phyloP scores from a whole-genome alignment of 2,329 filamentous ascomycete species.

The Calonectria honghensis region DNA sequence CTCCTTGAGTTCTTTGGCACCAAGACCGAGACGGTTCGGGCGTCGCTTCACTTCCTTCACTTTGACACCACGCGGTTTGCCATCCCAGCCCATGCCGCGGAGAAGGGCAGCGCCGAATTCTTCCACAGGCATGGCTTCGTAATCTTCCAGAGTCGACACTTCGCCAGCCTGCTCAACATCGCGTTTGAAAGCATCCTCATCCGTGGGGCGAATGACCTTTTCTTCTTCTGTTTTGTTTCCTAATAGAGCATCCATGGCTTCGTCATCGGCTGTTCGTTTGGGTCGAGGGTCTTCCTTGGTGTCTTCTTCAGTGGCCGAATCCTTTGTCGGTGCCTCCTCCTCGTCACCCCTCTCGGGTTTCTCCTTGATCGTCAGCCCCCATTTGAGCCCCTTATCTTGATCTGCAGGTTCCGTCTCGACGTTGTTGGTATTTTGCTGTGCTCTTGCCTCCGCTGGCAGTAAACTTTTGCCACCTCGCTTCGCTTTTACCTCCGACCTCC shows the following conservation, averaged over 20 bases:
- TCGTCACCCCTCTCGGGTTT: slow-evolving; percentile 73
- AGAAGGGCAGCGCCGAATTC: slow-evolving; percentile 95
- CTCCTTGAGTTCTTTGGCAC: slow-evolving; percentile 86
- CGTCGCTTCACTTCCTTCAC: slow-evolving; percentile 81
- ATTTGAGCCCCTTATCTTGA: slow-evolving; percentile 73
- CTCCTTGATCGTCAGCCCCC: slow-evolving; percentile 70
- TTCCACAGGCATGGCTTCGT: slow-evolving; percentile 92
- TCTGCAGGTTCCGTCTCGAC: slow-evolving; percentile 64
- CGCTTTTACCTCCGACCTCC: slow-evolving; percentile 73
- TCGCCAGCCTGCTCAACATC: slow-evolving; percentile 85
- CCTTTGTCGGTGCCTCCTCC: slow-evolving; percentile 39
- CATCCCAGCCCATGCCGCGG: slow-evolving; percentile 97
- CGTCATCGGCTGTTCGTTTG: slow-evolving; percentile 63
- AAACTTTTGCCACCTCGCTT: slow-evolving; percentile 71
- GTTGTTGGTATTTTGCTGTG: slow-evolving; percentile 61
- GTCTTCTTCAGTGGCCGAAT: slow-evolving; percentile 35
- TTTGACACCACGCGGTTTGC: slow-evolving; percentile 71
- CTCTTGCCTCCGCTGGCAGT: slow-evolving; percentile 74
- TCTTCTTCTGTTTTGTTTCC: slow-evolving; percentile 70
- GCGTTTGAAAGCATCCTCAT: slow-evolving; percentile 80
- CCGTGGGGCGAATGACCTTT: slow-evolving; percentile 74
- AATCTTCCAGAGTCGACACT: slow-evolving; percentile 86
- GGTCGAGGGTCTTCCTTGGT: slow-evolving; percentile 27
- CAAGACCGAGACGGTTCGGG: slow-evolving; percentile 89
- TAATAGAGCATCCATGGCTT: slow-evolving; percentile 81